Percentiles rank a stretch among this genome's conserved stretches.
Evolutionary conservation across 352 stramenopile genomes (phyloP).

Genomic region (Phytopythium boreale): DNA sequence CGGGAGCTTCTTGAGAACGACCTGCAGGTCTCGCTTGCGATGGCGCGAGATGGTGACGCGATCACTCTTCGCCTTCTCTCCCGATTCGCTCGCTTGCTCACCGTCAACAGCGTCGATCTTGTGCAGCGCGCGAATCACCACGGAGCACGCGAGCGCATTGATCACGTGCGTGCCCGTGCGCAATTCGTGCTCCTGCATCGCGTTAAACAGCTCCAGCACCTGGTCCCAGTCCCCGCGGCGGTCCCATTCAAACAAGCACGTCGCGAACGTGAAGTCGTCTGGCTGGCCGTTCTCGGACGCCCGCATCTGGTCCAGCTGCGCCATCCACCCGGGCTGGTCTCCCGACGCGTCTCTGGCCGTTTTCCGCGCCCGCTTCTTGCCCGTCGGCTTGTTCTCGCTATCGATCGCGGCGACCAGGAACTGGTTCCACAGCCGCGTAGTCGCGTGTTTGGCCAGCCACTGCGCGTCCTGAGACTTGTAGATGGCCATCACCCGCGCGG

Average conservation of each 20-base stretch:
- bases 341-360: conserved; percentile 5
- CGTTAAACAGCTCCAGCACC: conserved; percentile 56
- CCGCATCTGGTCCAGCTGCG: conserved; percentile 47
- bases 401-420: conserved; percentile 52
- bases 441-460: conserved; percentile 38
- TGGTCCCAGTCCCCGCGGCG: conserved; percentile 41
- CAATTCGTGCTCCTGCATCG: conserved; percentile 38
- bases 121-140: conserved; percentile 48
- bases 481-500: conserved; percentile 37
- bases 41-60: conserved; percentile 2
- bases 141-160: conserved; percentile 48
- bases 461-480: conserved; percentile 36
- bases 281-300: conserved; percentile 27
- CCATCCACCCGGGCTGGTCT: conserved; percentile 24
- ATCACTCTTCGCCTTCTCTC: background rate
- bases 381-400: conserved; percentile 9
- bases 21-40: conserved; percentile 37
- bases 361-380: conserved; percentile 4
- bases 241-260: conserved; percentile 50
- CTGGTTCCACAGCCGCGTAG: conserved; percentile 54
- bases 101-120: conserved; percentile 16
- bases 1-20: conserved; percentile 46
- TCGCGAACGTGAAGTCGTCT: conserved; percentile 67
- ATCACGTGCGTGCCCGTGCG: conserved; percentile 22
- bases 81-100: conserved; percentile 1